Percentiles rank a stretch among this genome's conserved stretches.
These are phyloP conservation scores for Boletus coccyginus DNA, from an alignment of 768 basidiomycete species.

Conservation along the genomic window DNA sequence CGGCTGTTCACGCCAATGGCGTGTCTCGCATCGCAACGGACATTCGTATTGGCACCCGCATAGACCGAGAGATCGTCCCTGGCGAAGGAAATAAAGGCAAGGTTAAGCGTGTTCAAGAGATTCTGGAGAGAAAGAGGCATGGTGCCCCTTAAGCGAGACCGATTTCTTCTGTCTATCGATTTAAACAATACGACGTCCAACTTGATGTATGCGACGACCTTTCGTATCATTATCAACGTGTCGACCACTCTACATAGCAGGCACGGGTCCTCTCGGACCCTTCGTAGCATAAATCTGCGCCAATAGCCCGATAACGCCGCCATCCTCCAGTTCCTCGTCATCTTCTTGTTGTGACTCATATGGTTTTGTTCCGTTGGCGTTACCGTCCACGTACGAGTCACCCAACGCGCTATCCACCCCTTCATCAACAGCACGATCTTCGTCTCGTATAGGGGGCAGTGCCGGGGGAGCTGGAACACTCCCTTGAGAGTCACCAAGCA, in stretches of 20 bases:
- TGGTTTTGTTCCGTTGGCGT: conserved; percentile 38
- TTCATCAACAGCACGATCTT: conserved; percentile 49
- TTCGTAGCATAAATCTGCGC: conserved; percentile 80
- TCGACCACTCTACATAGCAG: conserved; percentile 37
- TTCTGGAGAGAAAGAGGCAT: conserved; percentile 46
- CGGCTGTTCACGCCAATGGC: conserved; percentile 77
- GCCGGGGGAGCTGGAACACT: conserved; percentile 34
- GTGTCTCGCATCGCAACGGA: conserved; percentile 83
- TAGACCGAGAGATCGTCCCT: conserved; percentile 58
- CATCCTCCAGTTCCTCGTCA: conserved; percentile 69
- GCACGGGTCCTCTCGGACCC: conserved; percentile 43
- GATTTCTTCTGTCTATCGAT: not conserved
- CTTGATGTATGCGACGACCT: not conserved
- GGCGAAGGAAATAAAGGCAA: conserved; percentile 79
- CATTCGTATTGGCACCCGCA: conserved; percentile 91
- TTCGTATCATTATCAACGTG: not conserved
- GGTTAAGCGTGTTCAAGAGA: conserved; percentile 76
- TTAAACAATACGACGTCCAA: not conserved
- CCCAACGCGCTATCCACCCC: conserved; percentile 58
- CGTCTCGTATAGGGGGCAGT: conserved; percentile 35
- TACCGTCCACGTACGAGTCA: conserved; percentile 76
- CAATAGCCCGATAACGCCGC: conserved; percentile 79
- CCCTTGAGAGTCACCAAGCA: conserved; percentile 75
- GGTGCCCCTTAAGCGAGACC: not conserved
- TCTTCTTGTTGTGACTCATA: conserved; percentile 46